Evolutionary conservation across 108 stramenopile genomes (phyloP), one percentile per base, ranked within the genome.

Genomic region (Stephanodiscus triporus): DNA sequence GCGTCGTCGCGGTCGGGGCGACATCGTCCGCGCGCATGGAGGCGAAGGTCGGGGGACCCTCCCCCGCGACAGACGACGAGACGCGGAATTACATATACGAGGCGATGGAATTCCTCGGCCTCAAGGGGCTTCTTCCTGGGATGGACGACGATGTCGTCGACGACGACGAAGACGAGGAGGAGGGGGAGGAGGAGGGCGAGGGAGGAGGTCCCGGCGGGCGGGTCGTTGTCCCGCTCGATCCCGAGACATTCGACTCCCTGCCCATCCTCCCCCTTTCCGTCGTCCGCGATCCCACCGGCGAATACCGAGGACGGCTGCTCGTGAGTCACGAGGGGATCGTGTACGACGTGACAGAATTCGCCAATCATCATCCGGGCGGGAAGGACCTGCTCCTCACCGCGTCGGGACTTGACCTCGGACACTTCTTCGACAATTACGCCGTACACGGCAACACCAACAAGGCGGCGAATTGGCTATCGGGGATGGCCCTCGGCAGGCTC

Each of bases 331-430:
- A 81, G 4, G 87, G 87, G 6, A 86, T 86, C 32, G 62, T 88
- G 20, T 88, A 86, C 59, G 87, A 88, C 73, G 72, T 88, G 20
- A 86, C 87, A 37, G 72, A 78, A 57, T 88, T 86, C 59, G 57
- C 61, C 49, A 40, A 63, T 27, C 58, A 69, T 32, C 87, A 88
- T 63, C 87, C 87, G 23, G 87, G 84, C 6, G 87, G 87, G 6
- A 61, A 63, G 20, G 75, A 82, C 30, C 42, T 86, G 26, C 42
- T 82, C 57, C 24, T 77, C 29, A 79, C 72, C 17, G 66, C 76
- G 13, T 53, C 55, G 22, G 87, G 87, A 17, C 19, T 79, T 38
- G 87, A 86, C 49, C 70, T 85, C 6, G 37, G 48, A 16, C 84
- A 85, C 43, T 85, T 82, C 34, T 85, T 85, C 54, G 50, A 70